Evolutionary conservation across 371 early-diverging fungal genomes (phyloP).

Genomic region (Mucor lusitanicus): DNA sequence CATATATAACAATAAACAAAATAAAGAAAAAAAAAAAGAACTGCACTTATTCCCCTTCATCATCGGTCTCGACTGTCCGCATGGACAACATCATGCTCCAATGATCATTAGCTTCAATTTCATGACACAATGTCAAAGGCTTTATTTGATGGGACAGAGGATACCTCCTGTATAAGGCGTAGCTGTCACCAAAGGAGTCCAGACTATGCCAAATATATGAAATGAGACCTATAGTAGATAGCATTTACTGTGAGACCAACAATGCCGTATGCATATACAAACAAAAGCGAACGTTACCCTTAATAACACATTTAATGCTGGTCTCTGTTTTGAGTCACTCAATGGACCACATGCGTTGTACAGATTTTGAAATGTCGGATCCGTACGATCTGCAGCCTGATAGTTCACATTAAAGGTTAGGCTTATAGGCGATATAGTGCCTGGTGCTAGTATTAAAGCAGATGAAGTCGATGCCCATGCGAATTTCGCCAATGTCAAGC

Average conservation of each 20-base stretch:
- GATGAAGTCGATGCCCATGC: constrained; percentile 17
- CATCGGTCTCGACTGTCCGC: background rate
- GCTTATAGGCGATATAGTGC: constrained; percentile 11
- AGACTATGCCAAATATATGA: constrained; percentile 37
- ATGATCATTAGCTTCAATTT: background rate
- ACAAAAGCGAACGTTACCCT: constrained; percentile 5
- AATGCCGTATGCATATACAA: background rate
- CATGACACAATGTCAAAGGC: too few species aligned
- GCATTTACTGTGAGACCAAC: background rate
- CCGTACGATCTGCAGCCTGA: constrained; percentile 16
- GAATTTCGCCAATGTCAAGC: constrained; percentile 19
- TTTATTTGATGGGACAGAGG: constrained; percentile 28
- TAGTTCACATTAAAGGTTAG: constrained; percentile 23
- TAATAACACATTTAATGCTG: constrained; percentile 24
- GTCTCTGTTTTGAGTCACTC: constrained; percentile 12
- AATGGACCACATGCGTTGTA: constrained; percentile 32
- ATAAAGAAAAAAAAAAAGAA: background rate
- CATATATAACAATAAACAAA: too few species aligned
- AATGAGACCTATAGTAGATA: constrained; percentile 36
- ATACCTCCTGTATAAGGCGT: constrained; percentile 32
- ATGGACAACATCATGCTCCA: background rate
- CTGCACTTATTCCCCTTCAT: background rate
- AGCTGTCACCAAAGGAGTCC: constrained; percentile 30
- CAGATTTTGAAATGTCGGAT: constrained; percentile 32
- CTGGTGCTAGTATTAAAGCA: constrained; percentile 6